A percentile compares a stretch with the other conserved stretches of the same genome.
These are phyloP conservation scores for Phylloporus scabripes DNA, from an alignment of 768 basidiomycete genomes.

Conservation along the genomic window DNA sequence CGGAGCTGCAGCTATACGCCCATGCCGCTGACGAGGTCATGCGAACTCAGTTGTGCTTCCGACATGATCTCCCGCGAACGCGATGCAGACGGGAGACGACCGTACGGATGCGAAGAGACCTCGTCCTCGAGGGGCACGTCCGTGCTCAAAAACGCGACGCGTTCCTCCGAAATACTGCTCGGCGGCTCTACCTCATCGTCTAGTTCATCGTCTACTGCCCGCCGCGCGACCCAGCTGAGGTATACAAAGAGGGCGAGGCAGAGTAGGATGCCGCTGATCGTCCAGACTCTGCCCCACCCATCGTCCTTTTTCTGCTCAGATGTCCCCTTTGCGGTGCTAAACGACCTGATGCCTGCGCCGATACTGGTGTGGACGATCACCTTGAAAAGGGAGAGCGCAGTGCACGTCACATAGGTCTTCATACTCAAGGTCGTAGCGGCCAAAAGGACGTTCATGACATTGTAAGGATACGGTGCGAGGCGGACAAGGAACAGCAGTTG, in stretches of 20 bases:
- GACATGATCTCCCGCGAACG: constrained; percentile 36
- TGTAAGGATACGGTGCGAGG: constrained; percentile 87
- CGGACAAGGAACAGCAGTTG: constrained; percentile 88
- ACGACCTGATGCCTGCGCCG: constrained; percentile 82
- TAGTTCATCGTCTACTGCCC: constrained; percentile 53
- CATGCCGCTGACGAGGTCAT: constrained; percentile 10
- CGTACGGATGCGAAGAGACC: constrained; percentile 11
- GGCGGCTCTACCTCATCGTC: constrained; percentile 36
- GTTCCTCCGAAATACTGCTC: constrained; percentile 41
- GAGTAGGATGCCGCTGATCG: constrained; percentile 61
- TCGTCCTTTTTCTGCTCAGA: constrained; percentile 35
- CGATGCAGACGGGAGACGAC: constrained; percentile 15
- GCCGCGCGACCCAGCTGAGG: constrained; percentile 73
- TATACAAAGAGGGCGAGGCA: constrained; percentile 76
- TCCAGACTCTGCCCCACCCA: constrained; percentile 52
- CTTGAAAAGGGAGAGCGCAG: constrained; percentile 82
- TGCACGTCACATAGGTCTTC: constrained; percentile 72
- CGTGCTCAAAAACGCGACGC: constrained; percentile 46
- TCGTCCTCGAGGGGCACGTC: constrained; percentile 24
- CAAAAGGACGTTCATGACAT: constrained; percentile 92
- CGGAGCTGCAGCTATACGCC: constrained; percentile 7
- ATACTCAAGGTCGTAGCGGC: constrained; percentile 80
- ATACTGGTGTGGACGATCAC: constrained; percentile 87
- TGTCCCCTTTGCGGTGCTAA: constrained; percentile 47
- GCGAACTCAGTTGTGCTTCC: constrained; percentile 38